Base-by-base conservation (phyloP, 345 rosid genomes). In the Eucalyptus tenuipes region DNA sequence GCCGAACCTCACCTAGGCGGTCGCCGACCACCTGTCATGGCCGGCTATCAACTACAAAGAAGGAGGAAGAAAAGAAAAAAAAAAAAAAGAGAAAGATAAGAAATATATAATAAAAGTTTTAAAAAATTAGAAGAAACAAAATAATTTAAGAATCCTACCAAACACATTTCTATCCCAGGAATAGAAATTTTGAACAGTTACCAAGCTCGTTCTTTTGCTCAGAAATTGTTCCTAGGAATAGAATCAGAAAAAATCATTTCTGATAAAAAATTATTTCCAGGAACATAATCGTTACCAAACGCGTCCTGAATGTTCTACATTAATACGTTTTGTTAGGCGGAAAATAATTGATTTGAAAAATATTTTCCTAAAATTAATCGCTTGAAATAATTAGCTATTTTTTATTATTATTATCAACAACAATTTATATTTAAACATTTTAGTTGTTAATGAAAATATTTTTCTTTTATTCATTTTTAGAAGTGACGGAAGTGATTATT, bases 161-260 rank as follows among this genome's bases (percentile, higher is more conserved):
- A 52, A 7, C 4, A 1, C 10, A 52, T 52, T 52, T 52, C 25
- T 20, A 52, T 52, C 4, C 10, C 0, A 0, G 0, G 10, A 52
- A 52, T 52, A 7, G 0, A 52, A 52, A 52, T 52, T 52, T 52
- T 52, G 2, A 0, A 52, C 1, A 20, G 2, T 52, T 52, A 20
- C 10, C 1, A 52, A 20, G 10, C 4, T 2, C 0, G 10, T 52
- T 20, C 5, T 52, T 52, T 8, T 20, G 4, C 0, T 52, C 0
- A 52, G 4, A 20, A 52, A 52, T 52, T 52, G 4, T 52, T 52
- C 24, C 4, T 4, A 0, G 22, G 10, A 52, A 52, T 52, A 7
- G 4, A 48, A 12, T 48, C 2, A 48, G 15, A 52, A 52, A 52
- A 52, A 52, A 52, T 0, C 2, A 52, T 52, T 52, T 52, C 0